Evolutionary conservation across 2,329 filamentous ascomycete species (phyloP), one percentile per base, ranked within the genome.

Genomic region (Fusarium beomiforme): DNA sequence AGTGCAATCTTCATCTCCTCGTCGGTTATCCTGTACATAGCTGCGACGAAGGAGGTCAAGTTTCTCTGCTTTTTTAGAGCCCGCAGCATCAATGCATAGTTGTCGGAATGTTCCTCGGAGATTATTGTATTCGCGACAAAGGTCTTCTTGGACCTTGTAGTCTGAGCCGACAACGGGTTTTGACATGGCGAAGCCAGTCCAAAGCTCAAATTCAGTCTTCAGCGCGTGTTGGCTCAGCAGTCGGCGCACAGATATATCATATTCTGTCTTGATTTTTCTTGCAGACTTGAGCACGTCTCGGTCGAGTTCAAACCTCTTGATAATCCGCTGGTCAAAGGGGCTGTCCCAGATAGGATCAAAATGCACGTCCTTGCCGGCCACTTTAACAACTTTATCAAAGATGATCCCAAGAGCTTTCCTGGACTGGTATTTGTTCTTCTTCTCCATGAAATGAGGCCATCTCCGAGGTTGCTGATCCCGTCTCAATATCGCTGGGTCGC

Each of bases 401-500:
- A 99, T 87, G 69, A 89, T 85, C 0, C 96, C 96, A 0, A 99
- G 86, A 1, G 96, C 88, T 53, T 89, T 93, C 1, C 64, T 77
- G 0, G 95, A 98, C 3, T 78, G 79, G 75, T 97, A 97, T 0
- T 84, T 84, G 17, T 83, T 85, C 26, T 69, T 78, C 77, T 91
- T 94, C 78, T 94, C 92, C 91, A 97, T 95, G 78, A 95, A 98
- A 79, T 98, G 95, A 1, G 94, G 96, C 88, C 90, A 97, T 58
- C 75, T 82, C 9, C 75, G 83, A 0, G 92, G 90, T n/a, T 85
- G 83, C 7, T 96, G 83, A 1, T 85, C 82, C 41, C 83, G 81
- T 10, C 85, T 83, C 84, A 97, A 92, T 23, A 86, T 82, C 0
- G 95, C 95, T 1, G 92, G 88, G 13, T 91, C 86, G 0, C 96